Evolutionary conservation across 192 early-diverging fungal genomes (phyloP).

Genomic region (Gamsiella multidivaricata): DNA sequence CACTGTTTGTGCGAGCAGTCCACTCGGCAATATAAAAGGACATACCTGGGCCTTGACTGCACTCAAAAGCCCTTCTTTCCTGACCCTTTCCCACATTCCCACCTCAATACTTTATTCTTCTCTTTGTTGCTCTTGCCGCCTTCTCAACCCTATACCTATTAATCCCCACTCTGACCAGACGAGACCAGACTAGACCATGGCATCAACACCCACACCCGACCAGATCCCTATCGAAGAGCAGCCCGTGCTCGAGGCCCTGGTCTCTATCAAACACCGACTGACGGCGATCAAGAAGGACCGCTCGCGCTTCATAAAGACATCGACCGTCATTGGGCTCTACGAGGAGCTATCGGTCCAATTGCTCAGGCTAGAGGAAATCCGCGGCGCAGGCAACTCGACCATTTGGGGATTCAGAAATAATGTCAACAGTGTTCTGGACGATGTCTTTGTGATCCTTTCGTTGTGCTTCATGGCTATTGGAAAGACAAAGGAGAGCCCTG

Average conservation of each 20-base stretch:
- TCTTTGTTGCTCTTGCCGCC: not conserved
- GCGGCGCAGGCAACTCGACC: constrained; percentile 45
- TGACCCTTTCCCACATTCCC: not conserved
- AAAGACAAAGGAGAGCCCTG: constrained; percentile 80
- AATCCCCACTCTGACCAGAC: not conserved
- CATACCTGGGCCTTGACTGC: too few relatives aligned
- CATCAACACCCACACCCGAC: constrained; percentile 49
- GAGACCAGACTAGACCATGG: constrained; percentile 23
- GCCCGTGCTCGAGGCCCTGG: constrained; percentile 72
- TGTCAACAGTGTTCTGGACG: constrained; percentile 78
- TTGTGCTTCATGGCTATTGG: constrained; percentile 82
- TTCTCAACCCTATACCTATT: not conserved
- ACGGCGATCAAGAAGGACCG: constrained; percentile 81
- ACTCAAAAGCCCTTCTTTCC: constrained; percentile 9
- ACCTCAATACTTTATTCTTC: not conserved
- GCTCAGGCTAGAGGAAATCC: constrained; percentile 54
- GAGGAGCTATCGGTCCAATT: constrained; percentile 67
- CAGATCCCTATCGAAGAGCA: constrained; percentile 64
- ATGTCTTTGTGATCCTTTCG: constrained; percentile 80
- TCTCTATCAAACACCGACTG: constrained; percentile 76
- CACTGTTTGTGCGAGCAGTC: too few relatives aligned
- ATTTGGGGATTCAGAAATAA: constrained; percentile 55
- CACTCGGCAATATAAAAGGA: too few relatives aligned
- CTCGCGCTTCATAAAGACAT: constrained; percentile 71
- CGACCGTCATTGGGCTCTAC: constrained; percentile 71